These are phyloP conservation scores for Gamsiella multidivaricata DNA, from an alignment of 192 early-diverging fungal species.

Conservation along the genomic window DNA sequence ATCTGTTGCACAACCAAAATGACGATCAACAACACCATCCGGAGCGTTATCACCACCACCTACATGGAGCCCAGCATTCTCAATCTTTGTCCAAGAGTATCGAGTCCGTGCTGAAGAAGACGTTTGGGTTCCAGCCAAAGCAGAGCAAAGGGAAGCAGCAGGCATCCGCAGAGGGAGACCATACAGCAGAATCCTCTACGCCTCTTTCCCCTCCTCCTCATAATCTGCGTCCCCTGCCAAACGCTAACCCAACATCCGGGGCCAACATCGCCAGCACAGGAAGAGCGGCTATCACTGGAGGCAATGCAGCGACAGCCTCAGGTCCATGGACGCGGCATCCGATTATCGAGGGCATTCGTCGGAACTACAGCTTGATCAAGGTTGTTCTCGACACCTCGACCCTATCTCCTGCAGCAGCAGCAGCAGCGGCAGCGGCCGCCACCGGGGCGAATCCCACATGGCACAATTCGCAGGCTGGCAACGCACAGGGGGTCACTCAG, in stretches of 20 bases:
- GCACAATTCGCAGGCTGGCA: background rate
- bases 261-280: background rate
- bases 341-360: slow-evolving; percentile 37
- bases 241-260: no score
- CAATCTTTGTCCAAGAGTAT: slow-evolving; percentile 3
- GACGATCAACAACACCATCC: slow-evolving; percentile 6
- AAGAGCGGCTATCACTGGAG: background rate
- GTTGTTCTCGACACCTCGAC: slow-evolving; percentile 18
- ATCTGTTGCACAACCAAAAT: slow-evolving; percentile 23
- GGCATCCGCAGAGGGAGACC: background rate
- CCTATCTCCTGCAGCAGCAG: background rate
- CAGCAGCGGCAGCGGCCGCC: background rate
- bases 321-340: slow-evolving; percentile 22
- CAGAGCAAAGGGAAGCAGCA: background rate
- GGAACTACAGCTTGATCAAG: slow-evolving; percentile 51
- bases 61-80: background rate
- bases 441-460: background rate
- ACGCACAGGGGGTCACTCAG: background rate
- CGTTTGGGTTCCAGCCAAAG: background rate
- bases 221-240: no score
- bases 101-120: background rate
- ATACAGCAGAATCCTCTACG: no score
- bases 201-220: no score
- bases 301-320: background rate
- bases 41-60: background rate